Evolutionary conservation across 2,329 filamentous ascomycete genomes (phyloP), one percentile per base, ranked within the genome.

Genomic region (Ceratocystis alfenasii): DNA sequence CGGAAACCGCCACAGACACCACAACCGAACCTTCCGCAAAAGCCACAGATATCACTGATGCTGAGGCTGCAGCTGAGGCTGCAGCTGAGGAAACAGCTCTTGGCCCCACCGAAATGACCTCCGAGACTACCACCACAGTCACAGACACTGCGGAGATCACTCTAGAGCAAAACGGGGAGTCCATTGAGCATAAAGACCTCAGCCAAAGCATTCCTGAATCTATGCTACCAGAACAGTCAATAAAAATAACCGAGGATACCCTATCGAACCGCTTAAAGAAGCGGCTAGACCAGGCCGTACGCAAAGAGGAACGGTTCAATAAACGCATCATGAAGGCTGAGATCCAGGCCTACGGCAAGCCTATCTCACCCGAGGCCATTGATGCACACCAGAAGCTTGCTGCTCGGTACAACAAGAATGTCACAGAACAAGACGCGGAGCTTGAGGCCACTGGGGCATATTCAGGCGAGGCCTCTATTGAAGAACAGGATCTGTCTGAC

Each of bases 341-440:
- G 45, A 63, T 67, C 8, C 17, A 17, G 6, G 48, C 59, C n/a
- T 65, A 41, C 50, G 66, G 66, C 36, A 63, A 61, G 41, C 33
- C 66, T 12, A 22, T 67, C 10, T 67, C 66, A 3, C 5, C 25
- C 25, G 60, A 61, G 61, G 66, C 59, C n/a, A 50, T 67, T 65
- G 59, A 59, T 10, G 44, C 50, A 28, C 41, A 64, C 8, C 28
- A 44, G 6, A 64, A 12, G 28, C 30, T 50, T 25, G 12, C 41
- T 25, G 65, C 53, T n/a, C 17, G 33, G 65, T 4, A 41, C 46
- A 17, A 36, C 17, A 20, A 12, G n/a, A 5, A 1, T 25, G 30
- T 15, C n/a, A 12, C 10, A 12, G 44, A 53, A 53, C 10, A 48
- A 62, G 44, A 15, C 20, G 10, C 57, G 33, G 20, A 12, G 33